phyloP scores from a whole-genome alignment of 1,284 basidiomycete species.

The Phlebopus sp. region DNA sequence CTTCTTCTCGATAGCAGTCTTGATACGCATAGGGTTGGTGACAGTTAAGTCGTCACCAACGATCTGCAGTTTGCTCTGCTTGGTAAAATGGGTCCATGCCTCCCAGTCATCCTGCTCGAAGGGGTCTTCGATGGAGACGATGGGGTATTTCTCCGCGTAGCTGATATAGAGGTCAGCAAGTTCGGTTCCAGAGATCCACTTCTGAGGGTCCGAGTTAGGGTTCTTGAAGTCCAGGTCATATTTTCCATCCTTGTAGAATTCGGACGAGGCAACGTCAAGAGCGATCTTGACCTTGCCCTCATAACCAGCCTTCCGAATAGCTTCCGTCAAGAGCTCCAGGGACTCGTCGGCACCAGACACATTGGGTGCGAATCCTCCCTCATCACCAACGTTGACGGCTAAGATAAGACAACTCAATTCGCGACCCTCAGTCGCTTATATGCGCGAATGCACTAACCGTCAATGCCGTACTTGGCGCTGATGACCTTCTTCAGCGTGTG shows the following conservation, averaged over 20 bases:
- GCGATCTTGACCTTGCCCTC: slow-evolving; percentile 99
- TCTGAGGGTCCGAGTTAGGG: slow-evolving; percentile 96
- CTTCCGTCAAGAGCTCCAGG: slow-evolving; percentile 92
- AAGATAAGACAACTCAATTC: slow-evolving; percentile 9
- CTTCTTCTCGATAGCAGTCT: slow-evolving; percentile 99
- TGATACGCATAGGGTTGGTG: slow-evolving; percentile 97
- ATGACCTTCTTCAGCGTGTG: slow-evolving; percentile 99
- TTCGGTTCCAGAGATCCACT: slow-evolving; percentile 92
- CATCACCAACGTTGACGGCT: slow-evolving; percentile 99
- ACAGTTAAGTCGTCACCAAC: slow-evolving; percentile 99
- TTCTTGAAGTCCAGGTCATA: slow-evolving; percentile 99
- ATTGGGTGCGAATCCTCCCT: slow-evolving; percentile 99
- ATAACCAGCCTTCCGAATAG: slow-evolving; percentile 97
- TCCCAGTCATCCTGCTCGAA: slow-evolving; percentile 99
- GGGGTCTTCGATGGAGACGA: slow-evolving; percentile 97
- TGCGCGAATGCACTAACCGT: slow-evolving; percentile 56
- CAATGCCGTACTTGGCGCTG: slow-evolving; percentile 98
- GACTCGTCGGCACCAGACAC: slow-evolving; percentile 96
- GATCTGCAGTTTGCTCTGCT: slow-evolving; percentile 78
- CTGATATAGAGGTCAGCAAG: slow-evolving; percentile 92
- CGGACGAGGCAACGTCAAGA: slow-evolving; percentile 98
- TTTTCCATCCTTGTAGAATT: slow-evolving; percentile 99
- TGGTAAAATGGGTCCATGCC: slow-evolving; percentile 93
- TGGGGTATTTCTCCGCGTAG: slow-evolving; percentile 91
- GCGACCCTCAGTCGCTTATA: background rate